A percentile compares a stretch with the other conserved stretches of the same genome.
These are phyloP conservation scores for Suhomyces sp. DNA, from an alignment of 805 yeast genomes.

Conservation along the genomic window DNA sequence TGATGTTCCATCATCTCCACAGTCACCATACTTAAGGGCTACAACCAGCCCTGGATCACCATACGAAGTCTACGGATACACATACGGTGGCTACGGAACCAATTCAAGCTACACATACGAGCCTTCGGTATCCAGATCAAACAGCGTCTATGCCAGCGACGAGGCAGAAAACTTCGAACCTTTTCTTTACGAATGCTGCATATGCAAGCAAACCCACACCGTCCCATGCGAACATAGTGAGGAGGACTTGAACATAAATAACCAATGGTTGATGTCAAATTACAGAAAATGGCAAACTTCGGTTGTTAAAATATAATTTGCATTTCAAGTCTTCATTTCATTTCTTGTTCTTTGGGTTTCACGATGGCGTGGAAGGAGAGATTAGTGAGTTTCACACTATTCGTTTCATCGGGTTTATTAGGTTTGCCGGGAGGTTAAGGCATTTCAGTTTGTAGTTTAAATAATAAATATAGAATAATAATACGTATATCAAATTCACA, in stretches of 20 bases:
- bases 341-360: not conserved
- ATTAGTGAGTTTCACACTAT: not conserved
- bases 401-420: not conserved
- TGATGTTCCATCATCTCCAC: constrained; percentile 5
- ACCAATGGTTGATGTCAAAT: constrained; percentile 13
- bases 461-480: not conserved
- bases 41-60: constrained; percentile 3
- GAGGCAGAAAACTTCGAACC: constrained; percentile 2
- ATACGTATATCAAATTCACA: not conserved
- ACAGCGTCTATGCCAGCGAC: not conserved
- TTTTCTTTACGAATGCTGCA: constrained; percentile 15
- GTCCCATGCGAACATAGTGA: constrained; percentile 12
- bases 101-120: not conserved
- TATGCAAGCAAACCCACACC: constrained; percentile 13
- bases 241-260: constrained; percentile 9
- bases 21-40: constrained; percentile 3
- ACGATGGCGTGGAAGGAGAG: not conserved
- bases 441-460: not conserved
- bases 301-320: constrained; percentile 1
- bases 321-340: not conserved
- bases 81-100: constrained; percentile 3
- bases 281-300: constrained; percentile 16
- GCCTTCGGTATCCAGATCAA: not conserved
- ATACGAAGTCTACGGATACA: constrained; percentile 9
- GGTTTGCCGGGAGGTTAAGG: constrained; percentile 5